These are phyloP conservation scores for Candida namnaoensis DNA, from an alignment of 805 yeast genomes.

Conservation along the genomic window DNA sequence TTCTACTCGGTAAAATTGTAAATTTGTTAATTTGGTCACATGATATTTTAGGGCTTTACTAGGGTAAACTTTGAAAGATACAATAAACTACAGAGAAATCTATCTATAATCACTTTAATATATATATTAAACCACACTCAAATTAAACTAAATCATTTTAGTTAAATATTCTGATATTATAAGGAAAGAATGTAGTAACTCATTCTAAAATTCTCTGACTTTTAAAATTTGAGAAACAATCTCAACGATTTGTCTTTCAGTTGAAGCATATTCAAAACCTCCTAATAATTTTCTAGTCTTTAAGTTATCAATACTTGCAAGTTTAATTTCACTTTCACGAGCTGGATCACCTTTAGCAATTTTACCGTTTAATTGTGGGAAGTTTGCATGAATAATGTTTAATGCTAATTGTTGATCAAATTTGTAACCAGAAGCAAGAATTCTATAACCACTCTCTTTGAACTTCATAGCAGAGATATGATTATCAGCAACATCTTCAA, in stretches of 20 bases:
- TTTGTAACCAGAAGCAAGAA: not conserved
- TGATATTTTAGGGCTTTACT: no score
- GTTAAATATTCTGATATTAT: no score
- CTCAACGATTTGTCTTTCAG: slow-evolving; percentile 31
- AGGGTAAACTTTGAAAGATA: no score
- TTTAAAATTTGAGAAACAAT: slow-evolving; percentile 21
- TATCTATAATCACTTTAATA: no score
- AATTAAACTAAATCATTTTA: no score
- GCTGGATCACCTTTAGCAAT: slow-evolving; percentile 28
- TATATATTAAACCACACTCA: no score
- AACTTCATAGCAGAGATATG: slow-evolving; percentile 23
- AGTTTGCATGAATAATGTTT: slow-evolving; percentile 15
- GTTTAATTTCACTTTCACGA: slow-evolving; percentile 15
- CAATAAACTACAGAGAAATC: no score
- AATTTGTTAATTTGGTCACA: no score
- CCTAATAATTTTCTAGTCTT: slow-evolving; percentile 21
- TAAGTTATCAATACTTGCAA: slow-evolving; percentile 18
- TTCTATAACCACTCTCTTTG: no score
- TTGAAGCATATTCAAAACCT: slow-evolving; percentile 24
- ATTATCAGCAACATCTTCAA: slow-evolving; percentile 32
- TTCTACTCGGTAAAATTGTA: no score
- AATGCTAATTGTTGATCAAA: not conserved
- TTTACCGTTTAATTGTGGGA: slow-evolving; percentile 29
- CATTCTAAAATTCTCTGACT: slow-evolving; percentile 14
- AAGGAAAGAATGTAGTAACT: no score